Evolutionary conservation across 345 rosid genomes (phyloP), one percentile per base, ranked within the genome.

Genomic region (Dipteronia sinensis): DNA sequence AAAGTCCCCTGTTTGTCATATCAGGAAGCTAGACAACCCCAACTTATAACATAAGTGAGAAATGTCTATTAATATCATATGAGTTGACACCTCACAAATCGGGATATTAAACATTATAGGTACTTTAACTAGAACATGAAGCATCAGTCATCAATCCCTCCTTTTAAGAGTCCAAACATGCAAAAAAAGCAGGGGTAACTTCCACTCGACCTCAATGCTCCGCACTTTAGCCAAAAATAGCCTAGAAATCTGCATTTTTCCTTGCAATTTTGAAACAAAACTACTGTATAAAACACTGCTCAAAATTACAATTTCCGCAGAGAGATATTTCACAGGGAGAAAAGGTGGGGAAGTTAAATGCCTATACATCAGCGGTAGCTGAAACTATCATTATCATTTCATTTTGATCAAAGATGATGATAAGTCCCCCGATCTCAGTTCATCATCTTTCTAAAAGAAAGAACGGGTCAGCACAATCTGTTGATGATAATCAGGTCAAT

Each of bases 401-500:
- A 16, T 67, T 64, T 58, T 47, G 13, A 20, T 51, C 27, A 56
- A 66, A 13, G 67, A 20, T 44, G 71, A 34, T 34, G 42, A 10
- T 16, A 40, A 47, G 44, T 20, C 59, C 70, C 17, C 53, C 70
- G 59, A 61, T 20, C 63, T 67, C 53, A 56, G 78, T n/a, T 66
- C 56, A 17, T 69, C 25, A 13, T 44, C 63, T 49, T 51, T 78
- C 22, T 65, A 47, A 44, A 77, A 67, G 77, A 58, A 77, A 25
- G 67, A 13, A 29, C 44, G 22, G 65, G 69, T 51, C 68, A 16
- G n/a, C 74, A 59, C 40, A 49, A 70, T 58, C 46, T 47, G 67
- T 63, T 65, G 74, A 65, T 22, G 44, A 84, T 73, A 77, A 51
- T 72, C 78, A 78, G 58, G 72, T 62, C 56, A 10, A 72, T 53